Conservation (phyloP, 495 filamentous ascomycete genomes). For the Penicillium malachiteum region DNA sequence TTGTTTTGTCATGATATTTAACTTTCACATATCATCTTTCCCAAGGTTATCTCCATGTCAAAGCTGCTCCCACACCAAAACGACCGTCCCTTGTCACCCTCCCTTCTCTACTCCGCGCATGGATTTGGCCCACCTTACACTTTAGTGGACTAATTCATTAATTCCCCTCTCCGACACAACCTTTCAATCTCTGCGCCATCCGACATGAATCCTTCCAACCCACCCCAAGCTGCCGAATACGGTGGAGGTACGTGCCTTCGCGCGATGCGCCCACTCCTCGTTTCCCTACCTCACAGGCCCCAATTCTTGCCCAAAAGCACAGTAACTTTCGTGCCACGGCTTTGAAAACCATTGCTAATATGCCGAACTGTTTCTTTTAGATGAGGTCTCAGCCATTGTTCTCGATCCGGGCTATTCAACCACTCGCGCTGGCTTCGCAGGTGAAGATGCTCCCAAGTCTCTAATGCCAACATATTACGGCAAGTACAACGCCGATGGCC, state of each 20-base stretch:
- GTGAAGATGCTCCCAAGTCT: conserved; percentile 95
- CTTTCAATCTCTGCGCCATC: conserved; percentile 9
- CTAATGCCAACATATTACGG: conserved; percentile 87
- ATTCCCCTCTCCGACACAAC: neutral
- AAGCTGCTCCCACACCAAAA: conserved; percentile 30
- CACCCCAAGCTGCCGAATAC: conserved; percentile 69
- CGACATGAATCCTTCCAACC: conserved; percentile 49
- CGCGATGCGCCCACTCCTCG: conserved; percentile 12
- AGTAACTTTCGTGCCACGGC: too few relatives aligned
- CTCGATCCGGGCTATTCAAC: conserved; percentile 91
- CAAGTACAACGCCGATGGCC: conserved; percentile 52
- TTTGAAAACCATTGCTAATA: neutral
- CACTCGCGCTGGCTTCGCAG: conserved; percentile 92
- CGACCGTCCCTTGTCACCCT: conserved; percentile 19
- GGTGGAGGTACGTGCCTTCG: conserved; percentile 66
- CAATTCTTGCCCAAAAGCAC: neutral
- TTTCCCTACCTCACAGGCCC: conserved; percentile 1
- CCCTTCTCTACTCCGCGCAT: conserved; percentile 10
- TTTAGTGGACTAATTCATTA: neutral
- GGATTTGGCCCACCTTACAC: conserved; percentile 14
- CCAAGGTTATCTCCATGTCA: conserved; percentile 17
- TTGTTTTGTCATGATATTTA: too few relatives aligned
- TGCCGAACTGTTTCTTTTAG: conserved; percentile 40
- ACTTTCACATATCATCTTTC: too few relatives aligned
- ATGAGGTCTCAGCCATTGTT: conserved; percentile 95